Evolutionary conservation across 805 yeast genomes (phyloP).

Genomic region (Candida nitratophila): DNA sequence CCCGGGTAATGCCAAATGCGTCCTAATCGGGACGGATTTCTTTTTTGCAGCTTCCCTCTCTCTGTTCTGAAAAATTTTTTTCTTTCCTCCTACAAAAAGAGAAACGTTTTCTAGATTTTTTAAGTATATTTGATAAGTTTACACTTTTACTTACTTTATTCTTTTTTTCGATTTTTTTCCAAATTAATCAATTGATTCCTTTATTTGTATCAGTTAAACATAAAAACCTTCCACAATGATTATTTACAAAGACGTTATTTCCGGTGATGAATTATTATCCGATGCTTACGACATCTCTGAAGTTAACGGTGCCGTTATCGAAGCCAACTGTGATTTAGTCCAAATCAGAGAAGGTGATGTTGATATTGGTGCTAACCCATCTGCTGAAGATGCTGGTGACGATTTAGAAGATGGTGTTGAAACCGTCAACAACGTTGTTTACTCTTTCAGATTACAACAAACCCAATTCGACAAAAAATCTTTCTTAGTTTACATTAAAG

Average conservation of each 20-base stretch:
- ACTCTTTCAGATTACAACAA: slow-evolving; percentile 96
- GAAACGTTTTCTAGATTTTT: too few relatives aligned
- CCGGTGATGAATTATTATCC: slow-evolving; percentile 94
- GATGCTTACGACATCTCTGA: slow-evolving; percentile 89
- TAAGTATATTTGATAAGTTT: too few relatives aligned
- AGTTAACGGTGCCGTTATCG: slow-evolving; percentile 90
- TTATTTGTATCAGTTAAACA: neutral
- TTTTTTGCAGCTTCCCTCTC: too few relatives aligned
- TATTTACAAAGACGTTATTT: slow-evolving; percentile 67
- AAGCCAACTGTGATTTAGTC: slow-evolving; percentile 94
- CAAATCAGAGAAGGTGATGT: slow-evolving; percentile 78
- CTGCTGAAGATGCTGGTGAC: slow-evolving; percentile 92
- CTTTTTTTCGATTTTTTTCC: neutral
- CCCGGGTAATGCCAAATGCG: too few relatives aligned
- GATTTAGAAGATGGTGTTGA: slow-evolving; percentile 78
- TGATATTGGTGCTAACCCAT: slow-evolving; percentile 99
- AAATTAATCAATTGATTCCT: neutral
- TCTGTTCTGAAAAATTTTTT: too few relatives aligned
- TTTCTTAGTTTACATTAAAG: slow-evolving; percentile 93
- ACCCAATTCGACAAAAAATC: slow-evolving; percentile 98
- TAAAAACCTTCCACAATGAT: slow-evolving; percentile 19
- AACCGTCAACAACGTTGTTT: slow-evolving; percentile 95
- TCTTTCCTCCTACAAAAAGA: too few relatives aligned
- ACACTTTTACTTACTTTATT: neutral
- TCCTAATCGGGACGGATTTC: too few relatives aligned